These are phyloP conservation scores for Wallemia ichthyophaga DNA, from an alignment of 1,284 basidiomycete genomes.

Conservation along the genomic window DNA sequence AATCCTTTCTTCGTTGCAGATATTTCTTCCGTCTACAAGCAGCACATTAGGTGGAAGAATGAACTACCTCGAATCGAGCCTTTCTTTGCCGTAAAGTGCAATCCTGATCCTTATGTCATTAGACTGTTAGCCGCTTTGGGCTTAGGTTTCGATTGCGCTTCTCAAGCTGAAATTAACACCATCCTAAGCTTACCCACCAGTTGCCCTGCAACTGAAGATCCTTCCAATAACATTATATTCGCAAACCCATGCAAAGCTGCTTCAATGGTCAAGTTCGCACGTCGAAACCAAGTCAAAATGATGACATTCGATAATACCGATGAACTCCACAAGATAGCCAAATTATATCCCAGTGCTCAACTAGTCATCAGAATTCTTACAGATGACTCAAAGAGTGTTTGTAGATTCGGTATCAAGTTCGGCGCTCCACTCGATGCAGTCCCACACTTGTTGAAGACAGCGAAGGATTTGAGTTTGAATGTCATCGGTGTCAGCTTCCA, in stretches of 20 bases:
- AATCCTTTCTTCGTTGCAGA: constrained; percentile 91
- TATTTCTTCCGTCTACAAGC: constrained; percentile 56
- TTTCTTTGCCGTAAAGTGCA: constrained; percentile 91
- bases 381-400: constrained; percentile 82
- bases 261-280: constrained; percentile 68
- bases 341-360: constrained; percentile 49
- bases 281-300: constrained; percentile 43
- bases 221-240: constrained; percentile 46
- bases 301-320: constrained; percentile 99
- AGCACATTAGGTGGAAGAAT: constrained; percentile 55
- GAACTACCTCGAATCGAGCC: constrained; percentile 62
- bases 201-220: constrained; percentile 9
- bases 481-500: constrained; percentile 94
- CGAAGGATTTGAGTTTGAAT: constrained; percentile 46
- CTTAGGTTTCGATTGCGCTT: constrained; percentile 93
- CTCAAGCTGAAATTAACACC: constrained; percentile 64
- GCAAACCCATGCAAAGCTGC: constrained; percentile 96
- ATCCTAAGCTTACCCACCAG: constrained; percentile 39
- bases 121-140: constrained; percentile 68
- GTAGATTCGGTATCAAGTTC: constrained; percentile 82
- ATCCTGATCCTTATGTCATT: constrained; percentile 80
- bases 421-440: constrained; percentile 70
- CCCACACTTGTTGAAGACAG: constrained; percentile 45
- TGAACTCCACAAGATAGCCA: constrained; percentile 83
- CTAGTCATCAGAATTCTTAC: constrained; percentile 82